Conservation (phyloP, 148 eudicot genomes). For the Bassia scoparia region DNA sequence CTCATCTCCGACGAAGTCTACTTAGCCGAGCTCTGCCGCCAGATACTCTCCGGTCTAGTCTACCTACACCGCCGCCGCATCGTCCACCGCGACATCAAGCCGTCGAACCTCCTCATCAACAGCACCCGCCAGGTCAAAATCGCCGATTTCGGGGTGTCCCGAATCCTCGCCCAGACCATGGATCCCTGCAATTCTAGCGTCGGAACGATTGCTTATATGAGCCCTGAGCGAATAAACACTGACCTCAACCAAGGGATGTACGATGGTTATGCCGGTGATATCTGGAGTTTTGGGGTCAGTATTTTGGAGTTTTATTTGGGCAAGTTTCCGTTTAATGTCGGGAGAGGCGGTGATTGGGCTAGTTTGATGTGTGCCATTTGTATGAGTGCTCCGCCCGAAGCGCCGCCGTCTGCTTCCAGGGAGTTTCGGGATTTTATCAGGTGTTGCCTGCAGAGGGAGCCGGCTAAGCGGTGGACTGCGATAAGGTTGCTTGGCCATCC, state of each 20-base stretch:
- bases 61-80: conserved; percentile 61
- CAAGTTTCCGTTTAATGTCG: conserved; percentile 62
- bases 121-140: conserved; percentile 46
- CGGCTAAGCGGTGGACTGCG: conserved; percentile 65
- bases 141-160: conserved; percentile 72
- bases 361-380: conserved; percentile 81
- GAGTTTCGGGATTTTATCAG: conserved; percentile 69
- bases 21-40: conserved; percentile 50
- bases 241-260: conserved; percentile 76
- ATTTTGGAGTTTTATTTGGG: conserved; percentile 72
- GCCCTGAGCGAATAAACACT: conserved; percentile 76
- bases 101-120: conserved; percentile 67
- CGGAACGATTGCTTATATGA: conserved; percentile 88
- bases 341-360: conserved; percentile 77
- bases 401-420: conserved; percentile 53
- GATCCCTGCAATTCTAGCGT: conserved; percentile 80
- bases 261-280: conserved; percentile 79
- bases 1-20: conserved; percentile 44
- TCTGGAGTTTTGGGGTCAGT: conserved; percentile 85
- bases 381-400: conserved; percentile 69
- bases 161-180: conserved; percentile 70
- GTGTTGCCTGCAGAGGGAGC: conserved; percentile 78
- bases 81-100: conserved; percentile 82
- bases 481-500: conserved; percentile 50
- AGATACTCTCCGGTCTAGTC: conserved; percentile 50